Conservation (phyloP, 805 yeast species). For the Komagataella mondaviorum region DNA sequence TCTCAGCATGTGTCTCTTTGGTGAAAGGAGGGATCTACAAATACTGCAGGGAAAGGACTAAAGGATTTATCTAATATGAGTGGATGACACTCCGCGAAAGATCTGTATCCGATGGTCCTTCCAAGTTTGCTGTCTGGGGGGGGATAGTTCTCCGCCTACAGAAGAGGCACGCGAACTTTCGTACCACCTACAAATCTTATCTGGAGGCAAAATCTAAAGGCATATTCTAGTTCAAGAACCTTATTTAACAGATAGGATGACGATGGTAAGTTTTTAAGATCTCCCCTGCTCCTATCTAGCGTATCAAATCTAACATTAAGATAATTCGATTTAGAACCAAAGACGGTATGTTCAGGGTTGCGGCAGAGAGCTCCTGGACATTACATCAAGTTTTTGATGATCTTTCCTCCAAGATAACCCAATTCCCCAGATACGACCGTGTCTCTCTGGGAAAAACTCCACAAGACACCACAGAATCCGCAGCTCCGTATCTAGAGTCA, state of each 20-base stretch:
- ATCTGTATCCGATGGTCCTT: neutral
- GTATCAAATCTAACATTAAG: neutral
- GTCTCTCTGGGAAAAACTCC: constrained; percentile 24
- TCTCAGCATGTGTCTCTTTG: neutral
- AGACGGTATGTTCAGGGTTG: constrained; percentile 71
- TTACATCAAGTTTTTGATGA: constrained; percentile 14
- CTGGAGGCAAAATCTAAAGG: neutral
- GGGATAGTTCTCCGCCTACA: neutral
- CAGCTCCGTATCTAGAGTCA: constrained; percentile 3
- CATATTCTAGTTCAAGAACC: neutral
- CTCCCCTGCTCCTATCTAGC: neutral
- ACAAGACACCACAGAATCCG: constrained; percentile 19
- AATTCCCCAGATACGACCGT: constrained; percentile 20
- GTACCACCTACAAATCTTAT: neutral
- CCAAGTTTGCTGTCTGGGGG: neutral
- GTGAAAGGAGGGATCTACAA: neutral
- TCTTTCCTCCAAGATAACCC: constrained; percentile 7
- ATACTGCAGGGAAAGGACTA: neutral
- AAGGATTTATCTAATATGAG: neutral
- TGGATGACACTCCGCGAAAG: neutral
- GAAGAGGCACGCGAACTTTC: neutral
- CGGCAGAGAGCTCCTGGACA: constrained; percentile 4
- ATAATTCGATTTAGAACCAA: constrained; percentile 46
- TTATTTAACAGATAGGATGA: neutral
- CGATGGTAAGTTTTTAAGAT: neutral